Conservation (phyloP, 139 green algal genomes). For the Yamagishiella unicocca region DNA sequence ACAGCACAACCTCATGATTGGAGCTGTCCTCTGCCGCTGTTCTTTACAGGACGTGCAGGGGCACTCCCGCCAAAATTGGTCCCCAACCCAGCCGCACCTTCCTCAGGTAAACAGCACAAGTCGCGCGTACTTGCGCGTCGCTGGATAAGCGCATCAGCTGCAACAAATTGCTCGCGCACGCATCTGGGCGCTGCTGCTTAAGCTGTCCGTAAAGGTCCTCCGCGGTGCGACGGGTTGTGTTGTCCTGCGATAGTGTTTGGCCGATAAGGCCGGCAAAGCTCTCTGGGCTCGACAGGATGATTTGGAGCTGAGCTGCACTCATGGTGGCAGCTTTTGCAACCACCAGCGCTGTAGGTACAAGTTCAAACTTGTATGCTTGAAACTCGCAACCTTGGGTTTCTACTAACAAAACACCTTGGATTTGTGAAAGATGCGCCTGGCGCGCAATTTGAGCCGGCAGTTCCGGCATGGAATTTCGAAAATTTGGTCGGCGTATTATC, state of each 20-base stretch:
- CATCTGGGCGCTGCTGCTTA: constrained; percentile 75
- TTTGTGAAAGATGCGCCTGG: too few species aligned
- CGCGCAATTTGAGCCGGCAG: too few species aligned
- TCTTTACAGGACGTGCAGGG: too few species aligned
- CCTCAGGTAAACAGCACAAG: constrained; percentile 85
- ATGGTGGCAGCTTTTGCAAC: background rate
- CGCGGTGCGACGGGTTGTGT: constrained; percentile 74
- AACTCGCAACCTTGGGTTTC: too few species aligned
- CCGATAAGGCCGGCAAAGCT: constrained; percentile 84
- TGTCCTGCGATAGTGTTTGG: constrained; percentile 86
- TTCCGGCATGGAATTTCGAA: too few species aligned
- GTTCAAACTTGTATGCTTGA: too few species aligned
- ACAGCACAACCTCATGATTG: too few species aligned
- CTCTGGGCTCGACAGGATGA: constrained; percentile 27
- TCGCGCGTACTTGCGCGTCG: constrained; percentile 67
- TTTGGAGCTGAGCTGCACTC: constrained; percentile 27
- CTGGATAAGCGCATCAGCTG: constrained; percentile 67
- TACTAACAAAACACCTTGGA: too few species aligned
- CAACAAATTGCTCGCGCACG: constrained; percentile 73
- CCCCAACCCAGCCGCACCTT: constrained; percentile 75
- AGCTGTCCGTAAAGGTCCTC: constrained; percentile 81
- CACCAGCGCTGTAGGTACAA: too few species aligned
- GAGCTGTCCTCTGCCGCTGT: too few species aligned
- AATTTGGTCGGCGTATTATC: too few species aligned
- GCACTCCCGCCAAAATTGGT: background rate